Percentiles rank a stretch among this genome's conserved stretches.
Conservation (phyloP, 768 basidiomycete species). For the Mycena leptocephala region DNA sequence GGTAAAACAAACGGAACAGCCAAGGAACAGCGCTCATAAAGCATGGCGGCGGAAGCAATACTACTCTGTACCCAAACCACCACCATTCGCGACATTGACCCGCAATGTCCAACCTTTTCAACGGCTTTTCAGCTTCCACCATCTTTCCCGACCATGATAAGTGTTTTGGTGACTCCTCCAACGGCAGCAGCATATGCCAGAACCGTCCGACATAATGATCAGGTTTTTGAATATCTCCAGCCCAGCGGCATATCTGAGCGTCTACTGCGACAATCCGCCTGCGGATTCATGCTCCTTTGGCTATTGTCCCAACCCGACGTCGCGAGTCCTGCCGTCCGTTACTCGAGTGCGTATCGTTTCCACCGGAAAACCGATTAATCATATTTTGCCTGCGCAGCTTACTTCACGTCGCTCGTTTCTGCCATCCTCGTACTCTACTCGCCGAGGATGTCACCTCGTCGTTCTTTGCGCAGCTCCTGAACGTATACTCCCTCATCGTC, state of each 20-base stretch:
- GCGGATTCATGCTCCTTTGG: constrained; percentile 33
- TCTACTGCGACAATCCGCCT: constrained; percentile 31
- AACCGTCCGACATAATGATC: constrained; percentile 27
- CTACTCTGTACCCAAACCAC: not conserved
- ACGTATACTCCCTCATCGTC: constrained; percentile 37
- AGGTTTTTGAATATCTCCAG: constrained; percentile 31
- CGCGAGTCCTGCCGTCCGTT: constrained; percentile 36
- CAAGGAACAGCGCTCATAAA: not conserved
- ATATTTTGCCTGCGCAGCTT: constrained; percentile 11
- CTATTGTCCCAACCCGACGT: constrained; percentile 35
- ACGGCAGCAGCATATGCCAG: constrained; percentile 32
- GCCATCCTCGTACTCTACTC: constrained; percentile 32
- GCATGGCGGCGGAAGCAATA: not conserved
- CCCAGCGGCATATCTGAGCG: constrained; percentile 5
- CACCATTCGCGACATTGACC: not conserved
- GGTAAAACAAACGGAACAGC: not conserved
- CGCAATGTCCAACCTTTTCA: constrained; percentile 6
- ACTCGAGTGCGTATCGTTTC: constrained; percentile 22
- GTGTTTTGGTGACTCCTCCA: constrained; percentile 28
- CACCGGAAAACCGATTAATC: not conserved
- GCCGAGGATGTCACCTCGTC: constrained; percentile 22
- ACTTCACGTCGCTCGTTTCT: constrained; percentile 33
- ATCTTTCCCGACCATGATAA: constrained; percentile 23
- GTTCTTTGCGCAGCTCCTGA: constrained; percentile 35
- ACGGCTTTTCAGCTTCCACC: not conserved